Percentiles rank a stretch among this genome's conserved stretches.
Conservation (phyloP, 345 rosid genomes). For the Sonneratia caseolaris region DNA sequence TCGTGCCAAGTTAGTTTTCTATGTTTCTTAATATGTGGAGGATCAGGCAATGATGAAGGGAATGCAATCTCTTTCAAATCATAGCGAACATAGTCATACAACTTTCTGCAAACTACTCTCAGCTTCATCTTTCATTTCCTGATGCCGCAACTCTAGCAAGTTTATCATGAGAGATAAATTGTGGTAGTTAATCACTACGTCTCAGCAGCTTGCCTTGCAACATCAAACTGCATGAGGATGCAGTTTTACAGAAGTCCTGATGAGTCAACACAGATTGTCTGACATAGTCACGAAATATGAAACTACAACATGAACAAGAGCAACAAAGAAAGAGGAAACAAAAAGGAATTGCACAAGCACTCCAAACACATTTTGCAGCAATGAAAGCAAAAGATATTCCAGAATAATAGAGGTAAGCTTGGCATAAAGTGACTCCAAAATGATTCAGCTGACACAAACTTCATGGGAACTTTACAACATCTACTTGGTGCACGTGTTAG, state of each 20-base stretch:
- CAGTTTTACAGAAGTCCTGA: neutral
- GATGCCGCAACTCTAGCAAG: neutral
- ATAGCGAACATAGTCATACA: slow-evolving; percentile 61
- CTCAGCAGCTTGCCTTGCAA: neutral
- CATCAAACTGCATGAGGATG: neutral
- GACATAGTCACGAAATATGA: neutral
- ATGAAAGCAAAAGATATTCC: neutral
- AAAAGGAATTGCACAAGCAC: neutral
- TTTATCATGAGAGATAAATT: neutral
- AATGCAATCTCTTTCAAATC: slow-evolving; percentile 87
- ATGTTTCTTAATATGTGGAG: slow-evolving; percentile 68
- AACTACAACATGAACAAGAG: neutral
- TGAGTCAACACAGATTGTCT: neutral
- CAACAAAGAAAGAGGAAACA: neutral
- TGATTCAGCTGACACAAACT: neutral
- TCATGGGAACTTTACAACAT: neutral
- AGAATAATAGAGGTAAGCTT: neutral
- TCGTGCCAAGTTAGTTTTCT: slow-evolving; percentile 79
- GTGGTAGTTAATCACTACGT: neutral
- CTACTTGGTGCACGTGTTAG: neutral
- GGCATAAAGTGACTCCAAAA: neutral
- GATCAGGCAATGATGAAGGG: slow-evolving; percentile 84
- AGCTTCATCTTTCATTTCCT: slow-evolving; percentile 36
- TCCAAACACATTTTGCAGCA: neutral
- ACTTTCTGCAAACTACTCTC: slow-evolving; percentile 42